Conservation (phyloP, 371 early-diverging fungal genomes). For the Mortierella sp. region DNA sequence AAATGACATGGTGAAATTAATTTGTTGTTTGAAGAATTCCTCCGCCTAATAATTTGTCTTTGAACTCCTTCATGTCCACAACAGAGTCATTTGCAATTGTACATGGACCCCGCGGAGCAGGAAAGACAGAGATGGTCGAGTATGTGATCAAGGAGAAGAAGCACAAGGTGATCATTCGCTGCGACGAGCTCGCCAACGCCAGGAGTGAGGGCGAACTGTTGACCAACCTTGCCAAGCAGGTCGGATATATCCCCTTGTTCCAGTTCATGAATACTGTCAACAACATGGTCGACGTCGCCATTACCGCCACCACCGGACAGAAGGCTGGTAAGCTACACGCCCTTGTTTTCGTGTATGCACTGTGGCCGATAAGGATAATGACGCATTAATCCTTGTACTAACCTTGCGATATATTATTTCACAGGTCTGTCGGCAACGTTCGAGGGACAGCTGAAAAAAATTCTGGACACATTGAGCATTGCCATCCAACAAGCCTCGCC, state of each 20-base stretch:
- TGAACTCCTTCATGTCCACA: background rate
- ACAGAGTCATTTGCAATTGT: conserved; percentile 70
- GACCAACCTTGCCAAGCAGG: conserved; percentile 73
- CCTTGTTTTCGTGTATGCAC: background rate
- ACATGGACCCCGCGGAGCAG: conserved; percentile 73
- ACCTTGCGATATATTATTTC: background rate
- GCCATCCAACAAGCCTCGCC: conserved; percentile 55
- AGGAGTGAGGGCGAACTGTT: conserved; percentile 79
- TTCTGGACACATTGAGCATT: conserved; percentile 68
- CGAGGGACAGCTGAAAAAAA: conserved; percentile 69
- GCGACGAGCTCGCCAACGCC: conserved; percentile 78
- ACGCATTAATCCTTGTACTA: background rate
- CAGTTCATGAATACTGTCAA: conserved; percentile 78
- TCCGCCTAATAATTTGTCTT: background rate
- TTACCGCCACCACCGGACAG: conserved; percentile 87
- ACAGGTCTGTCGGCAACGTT: conserved; percentile 64
- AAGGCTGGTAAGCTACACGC: conserved; percentile 69
- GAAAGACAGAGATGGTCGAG: conserved; percentile 68
- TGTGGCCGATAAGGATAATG: too few relatives aligned
- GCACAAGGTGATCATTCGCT: conserved; percentile 82
- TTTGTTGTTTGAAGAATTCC: background rate
- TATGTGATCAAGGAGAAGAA: conserved; percentile 63
- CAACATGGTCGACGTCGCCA: conserved; percentile 79
- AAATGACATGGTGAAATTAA: background rate
- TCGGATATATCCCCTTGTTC: conserved; percentile 88